Percentiles rank a stretch among this genome's conserved stretches.
These are phyloP conservation scores for Acanthamoeba lenticulata DNA, from an alignment of 208 protist genomes.

Conservation along the genomic window DNA sequence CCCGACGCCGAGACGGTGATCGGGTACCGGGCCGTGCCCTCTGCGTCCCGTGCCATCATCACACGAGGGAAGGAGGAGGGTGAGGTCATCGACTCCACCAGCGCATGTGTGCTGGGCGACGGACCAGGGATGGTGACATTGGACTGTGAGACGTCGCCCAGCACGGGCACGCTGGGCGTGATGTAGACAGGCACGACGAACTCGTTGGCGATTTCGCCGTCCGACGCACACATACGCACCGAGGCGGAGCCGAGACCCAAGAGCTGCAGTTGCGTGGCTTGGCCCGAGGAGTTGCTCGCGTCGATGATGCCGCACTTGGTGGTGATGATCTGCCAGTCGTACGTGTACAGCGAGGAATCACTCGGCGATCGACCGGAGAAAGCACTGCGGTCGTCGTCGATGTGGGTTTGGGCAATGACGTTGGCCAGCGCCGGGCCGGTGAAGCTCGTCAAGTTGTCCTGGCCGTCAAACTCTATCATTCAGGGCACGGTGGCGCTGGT, in stretches of 20 bases:
- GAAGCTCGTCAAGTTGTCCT: neutral
- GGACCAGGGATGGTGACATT: neutral
- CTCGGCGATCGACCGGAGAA: neutral
- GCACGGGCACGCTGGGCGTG: neutral
- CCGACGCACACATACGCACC: neutral
- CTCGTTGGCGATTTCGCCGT: conserved; percentile 21
- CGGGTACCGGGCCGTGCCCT: neutral
- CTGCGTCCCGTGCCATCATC: too few relatives aligned
- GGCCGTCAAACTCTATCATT: neutral
- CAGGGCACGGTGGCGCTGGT: too few relatives aligned
- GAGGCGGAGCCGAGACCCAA: neutral
- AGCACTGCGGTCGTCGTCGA: neutral
- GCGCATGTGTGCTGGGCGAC: neutral
- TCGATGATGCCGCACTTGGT: conserved; percentile 46
- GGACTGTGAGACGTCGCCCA: neutral
- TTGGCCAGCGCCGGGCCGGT: conserved; percentile 4
- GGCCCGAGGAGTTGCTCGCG: neutral
- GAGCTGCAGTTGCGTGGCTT: neutral
- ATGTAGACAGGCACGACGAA: neutral
- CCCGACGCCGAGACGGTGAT: neutral
- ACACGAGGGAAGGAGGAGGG: too few relatives aligned
- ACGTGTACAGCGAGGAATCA: neutral
- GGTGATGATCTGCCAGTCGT: neutral
- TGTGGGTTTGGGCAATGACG: neutral
- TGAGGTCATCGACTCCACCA: neutral